Conservation (phyloP, 306 rosid genomes). For the Sesbania bispinosa region DNA sequence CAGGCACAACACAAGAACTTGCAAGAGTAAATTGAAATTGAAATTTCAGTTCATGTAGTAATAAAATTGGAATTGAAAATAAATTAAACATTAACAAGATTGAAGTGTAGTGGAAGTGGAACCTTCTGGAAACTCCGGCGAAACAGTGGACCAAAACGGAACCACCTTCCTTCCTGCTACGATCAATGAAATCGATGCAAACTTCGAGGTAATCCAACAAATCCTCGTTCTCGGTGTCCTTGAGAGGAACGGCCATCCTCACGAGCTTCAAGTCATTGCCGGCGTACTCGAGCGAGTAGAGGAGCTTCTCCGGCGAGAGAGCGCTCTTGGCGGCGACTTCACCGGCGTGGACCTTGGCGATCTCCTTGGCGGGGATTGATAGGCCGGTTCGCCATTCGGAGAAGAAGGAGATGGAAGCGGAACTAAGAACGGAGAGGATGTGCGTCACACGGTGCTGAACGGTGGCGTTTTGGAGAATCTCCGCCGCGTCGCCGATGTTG, state of each 20-base stretch:
- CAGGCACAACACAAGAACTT: not conserved
- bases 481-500: constrained; percentile 73
- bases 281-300: constrained; percentile 72
- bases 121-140: constrained; percentile 99
- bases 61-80: not conserved
- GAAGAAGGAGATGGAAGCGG: constrained; percentile 76
- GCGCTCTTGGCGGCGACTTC: constrained; percentile 40
- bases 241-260: constrained; percentile 86
- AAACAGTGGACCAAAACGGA: constrained; percentile 91
- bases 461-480: constrained; percentile 55
- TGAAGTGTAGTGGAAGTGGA: not conserved
- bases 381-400: constrained; percentile 63
- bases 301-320: constrained; percentile 51
- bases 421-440: constrained; percentile 78
- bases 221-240: constrained; percentile 77
- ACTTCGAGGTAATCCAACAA: constrained; percentile 76
- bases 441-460: constrained; percentile 41
- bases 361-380: constrained; percentile 60
- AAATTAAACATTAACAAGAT: not conserved
- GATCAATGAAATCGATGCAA: constrained; percentile 77
- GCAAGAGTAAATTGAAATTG: not conserved
- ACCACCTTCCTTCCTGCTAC: constrained; percentile 79
- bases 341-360: constrained; percentile 46
- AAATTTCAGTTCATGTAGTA: not conserved
- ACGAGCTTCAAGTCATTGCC: constrained; percentile 75